Conservation (phyloP, 768 basidiomycete species). For the Tubosaeta sp. region DNA sequence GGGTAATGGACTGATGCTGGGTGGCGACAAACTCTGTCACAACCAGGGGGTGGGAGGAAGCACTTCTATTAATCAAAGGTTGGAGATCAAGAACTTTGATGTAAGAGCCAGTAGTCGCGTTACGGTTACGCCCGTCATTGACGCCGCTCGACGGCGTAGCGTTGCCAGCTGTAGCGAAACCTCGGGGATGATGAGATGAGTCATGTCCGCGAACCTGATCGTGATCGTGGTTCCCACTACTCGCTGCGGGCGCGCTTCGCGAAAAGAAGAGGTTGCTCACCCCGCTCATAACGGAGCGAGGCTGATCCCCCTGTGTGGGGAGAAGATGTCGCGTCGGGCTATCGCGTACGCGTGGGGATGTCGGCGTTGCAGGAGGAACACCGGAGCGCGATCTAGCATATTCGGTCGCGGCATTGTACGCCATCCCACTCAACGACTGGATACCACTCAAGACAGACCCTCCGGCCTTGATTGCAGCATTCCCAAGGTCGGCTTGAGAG, state of each 20-base stretch:
- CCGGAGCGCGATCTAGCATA: conserved; percentile 36
- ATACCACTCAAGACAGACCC: conserved; percentile 61
- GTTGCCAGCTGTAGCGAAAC: conserved; percentile 5
- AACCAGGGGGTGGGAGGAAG: conserved; percentile 25
- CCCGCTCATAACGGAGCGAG: conserved; percentile 23
- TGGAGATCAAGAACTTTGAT: conserved; percentile 57
- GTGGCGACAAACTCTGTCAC: too few species aligned
- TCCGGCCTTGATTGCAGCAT: conserved; percentile 54
- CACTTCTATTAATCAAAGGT: conserved; percentile 25
- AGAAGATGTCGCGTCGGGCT: conserved; percentile 15
- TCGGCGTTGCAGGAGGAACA: neutral
- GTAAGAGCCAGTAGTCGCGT: conserved; percentile 35
- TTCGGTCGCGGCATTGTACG: conserved; percentile 44
- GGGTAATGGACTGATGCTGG: too few species aligned
- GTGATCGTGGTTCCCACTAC: conserved; percentile 10
- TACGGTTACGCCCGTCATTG: conserved; percentile 9
- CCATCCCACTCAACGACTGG: conserved; percentile 59
- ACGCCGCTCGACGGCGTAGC: conserved; percentile 10
- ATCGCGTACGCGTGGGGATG: conserved; percentile 5
- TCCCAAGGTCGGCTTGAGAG: conserved; percentile 48
- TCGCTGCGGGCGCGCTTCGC: conserved; percentile 55
- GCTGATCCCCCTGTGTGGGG: conserved; percentile 19
- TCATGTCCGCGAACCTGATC: too few species aligned
- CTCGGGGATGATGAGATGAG: conserved; percentile 15
- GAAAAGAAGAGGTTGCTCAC: conserved; percentile 48